Conservation (phyloP, 2,329 filamentous ascomycete species). For the Fusarium nelsonii region DNA sequence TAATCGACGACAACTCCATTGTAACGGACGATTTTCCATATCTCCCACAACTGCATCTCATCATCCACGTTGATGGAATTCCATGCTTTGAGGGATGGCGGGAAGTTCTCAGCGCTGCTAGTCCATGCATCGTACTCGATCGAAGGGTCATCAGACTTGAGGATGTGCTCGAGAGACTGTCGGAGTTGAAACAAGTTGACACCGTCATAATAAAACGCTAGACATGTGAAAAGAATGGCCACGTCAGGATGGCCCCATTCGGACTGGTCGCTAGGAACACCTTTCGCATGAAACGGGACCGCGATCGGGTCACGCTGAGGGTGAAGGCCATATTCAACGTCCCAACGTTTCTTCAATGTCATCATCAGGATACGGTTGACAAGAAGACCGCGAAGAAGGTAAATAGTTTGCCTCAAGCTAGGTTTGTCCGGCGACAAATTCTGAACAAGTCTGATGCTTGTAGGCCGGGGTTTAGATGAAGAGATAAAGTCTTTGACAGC, state of each 20-base stretch:
- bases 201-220: conserved; percentile 76
- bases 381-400: conserved; percentile 73
- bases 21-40: conserved; percentile 66
- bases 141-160: conserved; percentile 67
- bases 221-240: conserved; percentile 72
- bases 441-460: conserved; percentile 27
- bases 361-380: conserved; percentile 70
- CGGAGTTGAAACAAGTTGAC: conserved; percentile 63
- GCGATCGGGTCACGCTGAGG: conserved; percentile 69
- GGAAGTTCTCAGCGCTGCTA: conserved; percentile 58
- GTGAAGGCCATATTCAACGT: conserved; percentile 74
- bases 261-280: conserved; percentile 70
- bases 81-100: conserved; percentile 65
- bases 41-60: conserved; percentile 60
- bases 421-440: conserved; percentile 40
- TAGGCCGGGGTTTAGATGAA: conserved; percentile 16
- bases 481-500: conserved; percentile 46
- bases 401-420: conserved; percentile 52
- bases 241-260: conserved; percentile 79
- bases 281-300: conserved; percentile 60
- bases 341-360: conserved; percentile 73
- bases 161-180: conserved; percentile 63
- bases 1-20: conserved; percentile 68
- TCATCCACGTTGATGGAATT: conserved; percentile 73
- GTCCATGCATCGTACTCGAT: conserved; percentile 68